Evolutionary conservation across 345 rosid genomes (phyloP).

Genomic region (Conringia planisiliqua): DNA sequence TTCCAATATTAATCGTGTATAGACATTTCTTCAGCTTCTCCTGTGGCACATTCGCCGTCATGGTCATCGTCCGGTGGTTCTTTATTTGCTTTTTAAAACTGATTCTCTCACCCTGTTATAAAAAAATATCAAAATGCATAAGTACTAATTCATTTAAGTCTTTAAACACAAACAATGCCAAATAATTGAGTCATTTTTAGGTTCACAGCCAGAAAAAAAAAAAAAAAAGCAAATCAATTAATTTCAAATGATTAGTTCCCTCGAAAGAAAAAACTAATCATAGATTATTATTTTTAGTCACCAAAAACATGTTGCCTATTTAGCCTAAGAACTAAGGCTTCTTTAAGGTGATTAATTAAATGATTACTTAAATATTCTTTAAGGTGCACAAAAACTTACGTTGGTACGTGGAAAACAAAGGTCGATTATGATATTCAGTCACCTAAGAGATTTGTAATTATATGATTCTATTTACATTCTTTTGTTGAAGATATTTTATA

Average conservation of each 20-base stretch:
- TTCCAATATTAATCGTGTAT: conserved; percentile 48
- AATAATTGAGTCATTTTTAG: background rate
- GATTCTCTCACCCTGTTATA: conserved; percentile 42
- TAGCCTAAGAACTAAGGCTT: background rate
- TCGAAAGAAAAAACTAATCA: background rate
- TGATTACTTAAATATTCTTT: background rate
- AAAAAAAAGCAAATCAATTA: background rate
- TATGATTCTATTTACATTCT: too few relatives aligned
- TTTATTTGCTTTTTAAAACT: conserved; percentile 36
- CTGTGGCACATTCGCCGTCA: conserved; percentile 14
- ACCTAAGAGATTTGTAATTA: background rate
- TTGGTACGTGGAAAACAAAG: too few relatives aligned
- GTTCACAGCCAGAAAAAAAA: background rate
- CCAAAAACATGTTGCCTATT: background rate
- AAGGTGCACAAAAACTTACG: too few relatives aligned
- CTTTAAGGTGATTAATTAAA: background rate
- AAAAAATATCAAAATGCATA: background rate
- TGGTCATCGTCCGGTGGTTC: conserved; percentile 36
- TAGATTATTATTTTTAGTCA: background rate
- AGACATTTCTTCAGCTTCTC: conserved; percentile 40
- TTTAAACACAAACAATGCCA: background rate
- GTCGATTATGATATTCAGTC: too few relatives aligned
- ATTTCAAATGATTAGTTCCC: background rate
- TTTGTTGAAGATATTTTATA: too few relatives aligned
- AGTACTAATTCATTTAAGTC: background rate